Evolutionary conservation across 345 rosid species (phyloP), one percentile per base, ranked within the genome.

Genomic region (Pseudoturritis turrita): DNA sequence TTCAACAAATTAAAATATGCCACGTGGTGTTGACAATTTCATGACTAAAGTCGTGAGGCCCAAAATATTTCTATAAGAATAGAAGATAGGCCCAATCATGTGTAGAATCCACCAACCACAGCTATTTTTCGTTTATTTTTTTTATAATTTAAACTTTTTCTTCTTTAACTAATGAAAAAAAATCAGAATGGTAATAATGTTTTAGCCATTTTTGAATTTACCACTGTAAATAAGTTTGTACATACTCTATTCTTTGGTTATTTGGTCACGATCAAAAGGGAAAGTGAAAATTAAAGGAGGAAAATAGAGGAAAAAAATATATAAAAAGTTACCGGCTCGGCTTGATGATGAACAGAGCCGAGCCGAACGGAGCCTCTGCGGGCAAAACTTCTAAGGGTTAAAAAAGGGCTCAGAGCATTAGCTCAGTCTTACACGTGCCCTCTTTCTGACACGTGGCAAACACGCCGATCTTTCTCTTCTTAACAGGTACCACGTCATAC

Each of bases 401-500:
- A 22, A 35, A 14, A 22, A 44, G 31, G n/a, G 25, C 44, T 74
- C 26, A 65, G 3, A 85, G 85, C 49, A 87, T 86, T 49, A 90
- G 83, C 82, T 83, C 83, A 73, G 88, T 73, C 63, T 83, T 82
- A 77, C 86, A 86, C 63, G 81, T 58, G 70, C 41, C 62, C n/a
- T 79, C 79, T 14, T 51, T 76, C 15, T 80, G 82, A 2, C 76
- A 53, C 53, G 75, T 62, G 21, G 41, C 80, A 18, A 76, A 76
- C 6, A 65, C 68, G 10, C 80, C 76, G 21, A 80, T 47, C 60
- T 71, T 87, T 40, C 97, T 82, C 73, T 91, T 91, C 80, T 91
- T 91, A 36, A 91, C 82, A 3, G 97, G 97, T 0, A 88, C 83
- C 84, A 85, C 86, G 81, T 75, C 80, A 43, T 43, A 46, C 9